Evolutionary conservation across 2,329 filamentous ascomycete genomes (phyloP), one percentile per base, ranked within the genome.

Genomic region (Botrytis squamosa): DNA sequence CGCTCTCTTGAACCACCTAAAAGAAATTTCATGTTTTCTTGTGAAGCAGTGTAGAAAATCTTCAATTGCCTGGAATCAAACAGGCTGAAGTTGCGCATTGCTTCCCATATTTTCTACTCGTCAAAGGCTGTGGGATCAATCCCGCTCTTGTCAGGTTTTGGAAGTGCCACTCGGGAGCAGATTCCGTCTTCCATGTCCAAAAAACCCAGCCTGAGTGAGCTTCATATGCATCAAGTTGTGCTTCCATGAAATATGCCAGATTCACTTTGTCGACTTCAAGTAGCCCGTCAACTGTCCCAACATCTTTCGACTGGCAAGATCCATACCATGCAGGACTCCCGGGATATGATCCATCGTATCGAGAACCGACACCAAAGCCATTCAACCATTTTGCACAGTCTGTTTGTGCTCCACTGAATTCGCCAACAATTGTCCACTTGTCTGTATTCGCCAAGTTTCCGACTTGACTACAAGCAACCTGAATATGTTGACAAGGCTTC

Each of bases 301-400:
- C 85, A 78, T 82, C 83, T 67, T 83, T 81, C 60, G 80, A 83
- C 44, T 84, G 81, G 73, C 84, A 85, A 67, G 80, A 80, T 7
- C 80, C 79, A 10, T 78, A 78, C 36, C 77, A 79, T 75, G 83
- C 83, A 1, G 73, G 75, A 10, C 81, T 82, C 2, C 80, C 80
- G 1, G 80, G 75, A 0, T 82, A 81, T 9, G 80, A 81, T 4
- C 82, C 83, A 72, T 85, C 83, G 73, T 84, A 83, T 52, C 91
- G 85, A n/a, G 89, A 86, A 29, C 89, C 90, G 63, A 87, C 83
- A 9, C 87, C 88, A 67, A 87, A 86, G 60, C 90, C 89, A 75
- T 89, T 89, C 59, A 85, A 77, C 78, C 81, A 87, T 74, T 85
- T 81, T 25, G 82, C 83, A 75, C 83, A 85, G 75, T 85, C 82